phyloP scores from a whole-genome alignment of 495 filamentous ascomycete species.

The Parathielavia hyrcaniae region DNA sequence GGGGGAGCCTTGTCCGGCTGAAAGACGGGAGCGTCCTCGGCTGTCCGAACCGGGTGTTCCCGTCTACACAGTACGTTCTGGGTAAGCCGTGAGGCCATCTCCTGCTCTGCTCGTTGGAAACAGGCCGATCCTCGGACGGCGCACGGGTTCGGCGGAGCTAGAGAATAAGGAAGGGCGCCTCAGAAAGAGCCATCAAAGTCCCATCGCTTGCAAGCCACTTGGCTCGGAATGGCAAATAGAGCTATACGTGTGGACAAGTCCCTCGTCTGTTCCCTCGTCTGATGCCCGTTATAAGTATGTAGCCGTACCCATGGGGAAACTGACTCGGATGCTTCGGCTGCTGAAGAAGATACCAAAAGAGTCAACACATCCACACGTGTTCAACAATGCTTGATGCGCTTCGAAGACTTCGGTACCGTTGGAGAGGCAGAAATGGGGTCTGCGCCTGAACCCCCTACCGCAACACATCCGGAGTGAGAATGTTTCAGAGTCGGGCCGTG shows the following conservation, averaged over 20 bases:
- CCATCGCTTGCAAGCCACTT: not conserved
- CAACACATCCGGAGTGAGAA: not conserved
- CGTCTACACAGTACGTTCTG: constrained; percentile 4
- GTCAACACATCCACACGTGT: not conserved
- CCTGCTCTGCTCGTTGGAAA: not conserved
- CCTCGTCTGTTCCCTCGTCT: not conserved
- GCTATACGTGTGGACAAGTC: not conserved
- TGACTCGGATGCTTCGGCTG: not conserved
- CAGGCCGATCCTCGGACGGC: constrained; percentile 4
- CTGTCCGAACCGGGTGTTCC: not conserved
- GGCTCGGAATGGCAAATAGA: not conserved
- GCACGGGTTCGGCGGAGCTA: constrained; percentile 7
- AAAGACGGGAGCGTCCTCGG: not conserved
- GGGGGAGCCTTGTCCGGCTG: not conserved
- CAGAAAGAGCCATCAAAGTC: constrained; percentile 1
- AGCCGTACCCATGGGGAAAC: no score
- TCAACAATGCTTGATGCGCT: constrained; percentile 4
- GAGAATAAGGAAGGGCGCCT: not conserved
- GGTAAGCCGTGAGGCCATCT: not conserved
- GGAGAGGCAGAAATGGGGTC: not conserved
- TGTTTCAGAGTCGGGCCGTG: constrained; percentile 12
- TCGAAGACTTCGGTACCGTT: constrained; percentile 8
- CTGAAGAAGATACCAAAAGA: no score
- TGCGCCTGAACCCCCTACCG: constrained; percentile 17
- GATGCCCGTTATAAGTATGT: no score